A percentile compares a stretch with the other conserved stretches of the same genome.
Conservation (phyloP, 2,329 filamentous ascomycete genomes). For the Alternaria burnsii region DNA sequence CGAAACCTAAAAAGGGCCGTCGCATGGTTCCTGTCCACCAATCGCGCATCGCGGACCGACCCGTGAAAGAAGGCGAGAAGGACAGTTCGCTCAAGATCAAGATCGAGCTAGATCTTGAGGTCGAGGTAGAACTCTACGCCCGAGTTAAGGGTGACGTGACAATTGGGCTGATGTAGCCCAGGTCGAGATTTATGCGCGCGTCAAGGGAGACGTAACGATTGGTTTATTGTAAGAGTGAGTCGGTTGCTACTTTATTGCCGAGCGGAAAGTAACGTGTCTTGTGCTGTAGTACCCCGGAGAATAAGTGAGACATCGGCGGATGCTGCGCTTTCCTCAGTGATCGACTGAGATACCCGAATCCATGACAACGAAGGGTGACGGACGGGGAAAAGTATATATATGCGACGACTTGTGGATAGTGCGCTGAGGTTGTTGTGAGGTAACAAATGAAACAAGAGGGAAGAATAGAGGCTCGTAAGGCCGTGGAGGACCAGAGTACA, state of each 20-base stretch:
- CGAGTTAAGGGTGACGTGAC: slow-evolving; percentile 46
- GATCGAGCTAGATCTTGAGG: slow-evolving; percentile 53
- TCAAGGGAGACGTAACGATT: slow-evolving; percentile 50
- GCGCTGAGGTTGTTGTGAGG: neutral
- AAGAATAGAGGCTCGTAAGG: no score
- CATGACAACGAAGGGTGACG: neutral
- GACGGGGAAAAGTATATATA: neutral
- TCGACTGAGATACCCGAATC: neutral
- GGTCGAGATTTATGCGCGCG: slow-evolving; percentile 53
- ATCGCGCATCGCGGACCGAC: slow-evolving; percentile 52
- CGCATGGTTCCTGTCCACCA: slow-evolving; percentile 45
- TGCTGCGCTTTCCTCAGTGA: neutral
- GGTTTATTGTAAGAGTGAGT: slow-evolving; percentile 50
- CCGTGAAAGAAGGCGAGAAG: slow-evolving; percentile 44
- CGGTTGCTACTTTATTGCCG: neutral
- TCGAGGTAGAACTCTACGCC: slow-evolving; percentile 45
- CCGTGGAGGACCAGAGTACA: no score
- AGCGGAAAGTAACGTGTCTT: neutral
- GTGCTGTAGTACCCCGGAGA: neutral
- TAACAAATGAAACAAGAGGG: neutral
- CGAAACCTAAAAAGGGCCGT: slow-evolving; percentile 7
- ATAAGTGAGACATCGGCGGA: accelerated
- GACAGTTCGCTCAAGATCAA: slow-evolving; percentile 54
- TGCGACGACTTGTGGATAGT: neutral
- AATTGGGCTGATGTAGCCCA: slow-evolving; percentile 44